Conservation (phyloP, 2,329 filamentous ascomycete genomes). For the Epichloe typhina region DNA sequence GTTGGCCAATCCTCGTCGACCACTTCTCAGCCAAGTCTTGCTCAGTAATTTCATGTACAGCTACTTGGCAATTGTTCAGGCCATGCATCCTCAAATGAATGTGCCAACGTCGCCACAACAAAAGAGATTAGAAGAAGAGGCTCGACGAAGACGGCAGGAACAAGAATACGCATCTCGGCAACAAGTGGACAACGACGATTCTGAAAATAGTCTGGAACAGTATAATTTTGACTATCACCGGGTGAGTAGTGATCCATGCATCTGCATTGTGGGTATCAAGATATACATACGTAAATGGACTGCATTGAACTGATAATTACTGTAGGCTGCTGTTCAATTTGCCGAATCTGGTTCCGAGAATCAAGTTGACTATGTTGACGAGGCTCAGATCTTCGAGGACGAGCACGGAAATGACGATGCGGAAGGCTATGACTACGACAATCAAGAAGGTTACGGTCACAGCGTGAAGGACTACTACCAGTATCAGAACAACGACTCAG, state of each 20-base stretch:
- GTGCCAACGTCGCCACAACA: conserved; percentile 74
- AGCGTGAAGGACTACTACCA: conserved; percentile 29
- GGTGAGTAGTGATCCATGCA: conserved; percentile 22
- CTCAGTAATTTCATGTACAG: conserved; percentile 99
- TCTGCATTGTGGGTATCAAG: background rate
- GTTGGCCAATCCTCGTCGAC: conserved; percentile 87
- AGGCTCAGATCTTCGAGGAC: conserved; percentile 40
- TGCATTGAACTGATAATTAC: conserved; percentile 2
- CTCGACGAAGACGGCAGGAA: conserved; percentile 35
- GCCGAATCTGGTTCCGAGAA: conserved; percentile 29
- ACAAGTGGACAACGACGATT: conserved; percentile 30
- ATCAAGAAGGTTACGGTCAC: conserved; percentile 24
- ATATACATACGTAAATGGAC: background rate
- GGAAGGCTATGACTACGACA: conserved; percentile 25
- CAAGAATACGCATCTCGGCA: conserved; percentile 35
- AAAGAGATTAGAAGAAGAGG: conserved; percentile 44
- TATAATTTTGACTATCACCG: conserved; percentile 42
- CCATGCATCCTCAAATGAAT: conserved; percentile 94
- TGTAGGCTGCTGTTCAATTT: conserved; percentile 32
- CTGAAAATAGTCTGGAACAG: conserved; percentile 34
- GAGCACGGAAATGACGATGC: conserved; percentile 30
- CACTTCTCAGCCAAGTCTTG: conserved; percentile 85
- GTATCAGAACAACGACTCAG: conserved; percentile 21
- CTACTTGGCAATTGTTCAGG: conserved; percentile 94
- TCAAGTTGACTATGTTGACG: conserved; percentile 36